Conservation (phyloP, 306 rosid genomes). For the Castanea crenata region DNA sequence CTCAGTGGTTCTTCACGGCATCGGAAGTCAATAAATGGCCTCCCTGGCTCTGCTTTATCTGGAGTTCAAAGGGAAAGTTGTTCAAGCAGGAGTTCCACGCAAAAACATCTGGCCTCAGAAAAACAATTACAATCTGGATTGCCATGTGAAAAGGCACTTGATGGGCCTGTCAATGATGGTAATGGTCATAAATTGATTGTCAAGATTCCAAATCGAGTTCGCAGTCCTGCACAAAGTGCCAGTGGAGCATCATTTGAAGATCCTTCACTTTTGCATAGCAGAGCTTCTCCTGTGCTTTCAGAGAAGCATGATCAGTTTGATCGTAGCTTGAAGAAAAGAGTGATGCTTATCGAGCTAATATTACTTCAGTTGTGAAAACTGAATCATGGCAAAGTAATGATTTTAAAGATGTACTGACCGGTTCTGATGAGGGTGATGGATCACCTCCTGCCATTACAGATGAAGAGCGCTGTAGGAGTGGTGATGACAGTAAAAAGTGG, state of each 20-base stretch:
- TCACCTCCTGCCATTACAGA: constrained; percentile 38
- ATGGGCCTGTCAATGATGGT: constrained; percentile 49
- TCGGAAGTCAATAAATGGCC: constrained; percentile 67
- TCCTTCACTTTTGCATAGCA: constrained; percentile 39
- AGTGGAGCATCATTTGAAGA: constrained; percentile 66
- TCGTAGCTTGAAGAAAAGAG: constrained; percentile 40
- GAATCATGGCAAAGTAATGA: constrained; percentile 56
- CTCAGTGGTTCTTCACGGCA: constrained; percentile 50
- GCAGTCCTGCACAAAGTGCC: constrained; percentile 67
- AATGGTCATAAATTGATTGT: constrained; percentile 59
- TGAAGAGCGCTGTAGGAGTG: constrained; percentile 45
- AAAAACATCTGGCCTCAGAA: constrained; percentile 46
- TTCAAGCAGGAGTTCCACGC: constrained; percentile 34
- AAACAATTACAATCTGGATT: constrained; percentile 42
- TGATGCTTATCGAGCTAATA: constrained; percentile 46
- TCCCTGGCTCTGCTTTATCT: constrained; percentile 50
- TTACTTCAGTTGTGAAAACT: constrained; percentile 37
- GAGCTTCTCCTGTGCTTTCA: constrained; percentile 53
- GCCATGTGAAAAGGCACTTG: constrained; percentile 55
- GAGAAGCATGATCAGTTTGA: constrained; percentile 66
- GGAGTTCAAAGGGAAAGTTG: constrained; percentile 56
- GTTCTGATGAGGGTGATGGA: constrained; percentile 53
- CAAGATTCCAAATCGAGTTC: constrained; percentile 62
- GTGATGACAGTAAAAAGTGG: constrained; percentile 40
- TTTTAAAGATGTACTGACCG: constrained; percentile 33